A percentile compares a stretch with the other conserved stretches of the same genome.
Conservation (phyloP, 768 basidiomycete species). For the Pleurotus salmoneostramineus region DNA sequence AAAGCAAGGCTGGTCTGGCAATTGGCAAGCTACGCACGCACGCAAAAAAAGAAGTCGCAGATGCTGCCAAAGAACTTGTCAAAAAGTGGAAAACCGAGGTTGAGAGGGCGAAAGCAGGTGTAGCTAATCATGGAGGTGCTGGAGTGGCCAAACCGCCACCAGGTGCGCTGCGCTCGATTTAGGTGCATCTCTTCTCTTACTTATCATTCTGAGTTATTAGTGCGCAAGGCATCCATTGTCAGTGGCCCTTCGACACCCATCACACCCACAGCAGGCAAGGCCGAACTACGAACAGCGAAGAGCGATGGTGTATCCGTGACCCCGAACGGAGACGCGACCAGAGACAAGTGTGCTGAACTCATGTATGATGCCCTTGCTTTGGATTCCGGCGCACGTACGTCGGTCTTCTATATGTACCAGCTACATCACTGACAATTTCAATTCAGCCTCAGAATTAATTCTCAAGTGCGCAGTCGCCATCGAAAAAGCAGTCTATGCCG, state of each 20-base stretch:
- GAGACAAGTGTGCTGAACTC: slow-evolving; percentile 87
- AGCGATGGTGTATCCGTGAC: slow-evolving; percentile 61
- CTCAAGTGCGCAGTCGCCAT: slow-evolving; percentile 61
- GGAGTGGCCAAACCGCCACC: slow-evolving; percentile 17
- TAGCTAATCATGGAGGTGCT: background rate
- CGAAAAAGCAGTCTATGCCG: slow-evolving; percentile 60
- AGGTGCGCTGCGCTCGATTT: slow-evolving; percentile 27
- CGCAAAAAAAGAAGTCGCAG: slow-evolving; percentile 65
- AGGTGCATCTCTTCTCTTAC: slow-evolving; percentile 6
- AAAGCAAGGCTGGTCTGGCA: slow-evolving; percentile 89
- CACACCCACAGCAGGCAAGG: slow-evolving; percentile 27
- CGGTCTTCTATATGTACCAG: background rate
- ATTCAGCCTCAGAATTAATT: slow-evolving; percentile 66
- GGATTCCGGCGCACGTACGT: slow-evolving; percentile 88
- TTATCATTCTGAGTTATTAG: slow-evolving; percentile 3
- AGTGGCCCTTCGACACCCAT: slow-evolving; percentile 36
- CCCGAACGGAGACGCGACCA: slow-evolving; percentile 62
- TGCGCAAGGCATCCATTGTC: slow-evolving; percentile 25
- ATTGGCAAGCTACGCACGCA: slow-evolving; percentile 86
- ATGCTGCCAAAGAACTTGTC: slow-evolving; percentile 86
- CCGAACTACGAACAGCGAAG: slow-evolving; percentile 54
- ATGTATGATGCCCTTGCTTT: slow-evolving; percentile 87
- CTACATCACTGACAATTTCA: background rate
- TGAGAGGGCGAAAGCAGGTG: slow-evolving; percentile 52
- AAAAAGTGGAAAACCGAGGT: slow-evolving; percentile 91